Percentiles rank a stretch among this genome's conserved stretches.
Evolutionary conservation across 768 basidiomycete genomes (phyloP).

Genomic region (Sutorius australiensis): DNA sequence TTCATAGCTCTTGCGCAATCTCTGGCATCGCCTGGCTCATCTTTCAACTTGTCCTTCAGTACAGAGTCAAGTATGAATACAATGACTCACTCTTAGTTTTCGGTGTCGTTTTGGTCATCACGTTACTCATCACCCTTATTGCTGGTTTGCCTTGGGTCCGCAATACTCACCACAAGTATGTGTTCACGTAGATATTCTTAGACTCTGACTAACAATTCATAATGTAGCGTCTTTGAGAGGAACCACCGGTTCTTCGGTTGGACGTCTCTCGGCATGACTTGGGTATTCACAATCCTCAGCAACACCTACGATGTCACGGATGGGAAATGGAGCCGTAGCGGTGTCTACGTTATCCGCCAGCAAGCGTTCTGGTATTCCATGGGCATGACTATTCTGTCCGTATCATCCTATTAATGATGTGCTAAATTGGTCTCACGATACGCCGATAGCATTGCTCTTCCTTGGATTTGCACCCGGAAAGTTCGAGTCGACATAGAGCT

Average conservation of each 20-base stretch:
- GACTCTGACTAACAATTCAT: neutral
- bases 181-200: constrained; percentile 1
- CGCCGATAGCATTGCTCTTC: constrained; percentile 54
- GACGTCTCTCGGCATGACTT: constrained; percentile 53
- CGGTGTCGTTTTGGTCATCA: constrained; percentile 56
- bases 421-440: neutral
- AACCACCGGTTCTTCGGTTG: constrained; percentile 80
- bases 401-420: constrained; percentile 5
- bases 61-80: constrained; percentile 44
- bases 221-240: constrained; percentile 66
- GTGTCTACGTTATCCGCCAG: constrained; percentile 52
- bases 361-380: constrained; percentile 78
- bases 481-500: constrained; percentile 73
- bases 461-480: constrained; percentile 73
- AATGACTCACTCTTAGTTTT: constrained; percentile 56
- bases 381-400: constrained; percentile 72
- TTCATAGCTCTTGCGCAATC: constrained; percentile 71
- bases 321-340: constrained; percentile 54
- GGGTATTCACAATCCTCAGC: constrained; percentile 65
- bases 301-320: constrained; percentile 58
- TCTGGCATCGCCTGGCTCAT: constrained; percentile 71
- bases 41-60: constrained; percentile 57
- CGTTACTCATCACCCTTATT: constrained; percentile 54
- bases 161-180: constrained; percentile 78
- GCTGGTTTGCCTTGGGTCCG: constrained; percentile 78